Percentiles rank a stretch among this genome's conserved stretches.
These are phyloP conservation scores for Hypoxylon sp. DNA, from an alignment of 2,329 filamentous ascomycete genomes.

Conservation along the genomic window DNA sequence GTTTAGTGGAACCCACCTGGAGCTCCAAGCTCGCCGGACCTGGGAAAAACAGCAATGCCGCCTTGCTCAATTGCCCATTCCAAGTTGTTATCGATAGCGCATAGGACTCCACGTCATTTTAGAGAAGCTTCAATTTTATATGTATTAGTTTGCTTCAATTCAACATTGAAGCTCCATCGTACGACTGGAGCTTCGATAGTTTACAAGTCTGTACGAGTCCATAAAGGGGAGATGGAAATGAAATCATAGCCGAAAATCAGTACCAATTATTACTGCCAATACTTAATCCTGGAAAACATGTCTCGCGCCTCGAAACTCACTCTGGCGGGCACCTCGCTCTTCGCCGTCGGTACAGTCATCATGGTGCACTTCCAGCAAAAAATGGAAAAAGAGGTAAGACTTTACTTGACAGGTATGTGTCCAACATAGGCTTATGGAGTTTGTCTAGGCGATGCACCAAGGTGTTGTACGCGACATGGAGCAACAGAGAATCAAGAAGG, in stretches of 20 bases:
- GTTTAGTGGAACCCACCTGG: slow-evolving; percentile 11
- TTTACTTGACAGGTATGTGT: not conserved
- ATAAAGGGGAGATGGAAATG: slow-evolving; percentile 7
- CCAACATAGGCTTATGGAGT: slow-evolving; percentile 15
- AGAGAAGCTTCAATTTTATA: slow-evolving; percentile 24
- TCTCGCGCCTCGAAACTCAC: slow-evolving; percentile 92
- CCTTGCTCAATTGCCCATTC: slow-evolving; percentile 7
- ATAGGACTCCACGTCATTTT: slow-evolving; percentile 33
- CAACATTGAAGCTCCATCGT: not conserved
- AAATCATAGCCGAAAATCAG: slow-evolving; percentile 8
- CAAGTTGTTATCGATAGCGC: slow-evolving; percentile 32
- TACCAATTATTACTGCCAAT: not conserved
- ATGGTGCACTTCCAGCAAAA: slow-evolving; percentile 93
- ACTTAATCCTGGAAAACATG: slow-evolving; percentile 68
- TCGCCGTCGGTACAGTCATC: slow-evolving; percentile 80
- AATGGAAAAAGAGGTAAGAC: slow-evolving; percentile 81
- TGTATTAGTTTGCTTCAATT: slow-evolving; percentile 15
- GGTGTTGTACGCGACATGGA: slow-evolving; percentile 96
- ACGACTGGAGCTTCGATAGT: not conserved
- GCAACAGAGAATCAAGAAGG: slow-evolving; percentile 88
- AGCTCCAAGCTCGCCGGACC: slow-evolving; percentile 26
- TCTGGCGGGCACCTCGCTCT: slow-evolving; percentile 80
- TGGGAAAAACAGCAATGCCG: slow-evolving; percentile 40
- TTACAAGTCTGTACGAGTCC: not conserved
- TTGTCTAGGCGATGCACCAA: slow-evolving; percentile 86